Percentiles rank a stretch among this genome's conserved stretches.
Conservation (phyloP, 169 alveolate genomes). For the Besnoitia besnoiti region DNA sequence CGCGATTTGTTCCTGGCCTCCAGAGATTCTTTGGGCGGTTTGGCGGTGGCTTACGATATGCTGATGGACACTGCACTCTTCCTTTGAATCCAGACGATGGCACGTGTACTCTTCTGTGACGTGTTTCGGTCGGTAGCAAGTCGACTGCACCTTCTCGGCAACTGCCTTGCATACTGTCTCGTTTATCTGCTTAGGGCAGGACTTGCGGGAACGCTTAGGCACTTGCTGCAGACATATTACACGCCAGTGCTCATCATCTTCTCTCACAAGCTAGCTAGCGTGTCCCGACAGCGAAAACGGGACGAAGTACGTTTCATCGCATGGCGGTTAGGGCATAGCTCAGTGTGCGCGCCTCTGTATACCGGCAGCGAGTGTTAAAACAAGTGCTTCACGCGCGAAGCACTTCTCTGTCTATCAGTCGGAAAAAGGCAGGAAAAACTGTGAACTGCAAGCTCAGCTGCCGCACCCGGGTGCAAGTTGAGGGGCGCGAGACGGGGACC, state of each 20-base stretch:
- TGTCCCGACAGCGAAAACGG: too few relatives aligned
- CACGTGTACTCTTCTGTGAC: constrained; percentile 43
- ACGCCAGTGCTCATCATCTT: background rate
- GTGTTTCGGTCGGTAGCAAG: constrained; percentile 40
- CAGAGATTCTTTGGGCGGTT: background rate
- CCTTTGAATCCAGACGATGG: constrained; percentile 24
- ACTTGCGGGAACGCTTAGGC: background rate
- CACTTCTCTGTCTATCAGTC: too few relatives aligned
- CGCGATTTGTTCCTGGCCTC: too few relatives aligned
- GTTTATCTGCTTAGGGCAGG: background rate
- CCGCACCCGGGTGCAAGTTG: constrained; percentile 13
- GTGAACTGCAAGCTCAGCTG: too few relatives aligned
- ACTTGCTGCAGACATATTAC: constrained; percentile 8
- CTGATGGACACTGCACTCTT: constrained; percentile 26
- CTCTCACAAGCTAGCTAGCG: background rate
- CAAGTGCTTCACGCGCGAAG: too few relatives aligned
- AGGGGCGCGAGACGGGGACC: constrained; percentile 40
- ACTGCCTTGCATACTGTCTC: constrained; percentile 41
- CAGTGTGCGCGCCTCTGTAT: too few relatives aligned
- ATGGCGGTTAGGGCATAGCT: too few relatives aligned
- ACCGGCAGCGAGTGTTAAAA: too few relatives aligned
- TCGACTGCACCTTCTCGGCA: constrained; percentile 19
- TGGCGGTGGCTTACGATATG: background rate
- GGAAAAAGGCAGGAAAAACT: too few relatives aligned
- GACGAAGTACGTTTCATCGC: too few relatives aligned